Base-by-base conservation (phyloP, 2,329 filamentous ascomycete species). In the Bipolaris cookei region DNA sequence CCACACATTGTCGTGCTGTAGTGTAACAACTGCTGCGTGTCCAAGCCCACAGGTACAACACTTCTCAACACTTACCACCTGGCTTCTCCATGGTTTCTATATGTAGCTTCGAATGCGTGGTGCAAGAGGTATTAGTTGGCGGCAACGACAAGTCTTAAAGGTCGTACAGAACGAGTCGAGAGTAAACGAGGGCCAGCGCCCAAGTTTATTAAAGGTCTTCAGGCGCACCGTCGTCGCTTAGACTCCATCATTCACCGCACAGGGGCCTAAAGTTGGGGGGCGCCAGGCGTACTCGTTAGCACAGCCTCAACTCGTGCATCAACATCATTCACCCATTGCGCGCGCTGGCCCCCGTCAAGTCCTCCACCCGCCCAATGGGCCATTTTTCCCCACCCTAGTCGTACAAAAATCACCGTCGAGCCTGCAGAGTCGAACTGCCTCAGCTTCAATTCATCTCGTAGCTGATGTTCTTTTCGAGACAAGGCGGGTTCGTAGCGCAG, bases 21-120 rank as follows among this genome's bases (percentile, higher is more conserved):
- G 10, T 30, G 1, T 23, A 20, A 34, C 28, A 13, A n/a, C 28
- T 18, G 23, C 28, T 23, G 7, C 25, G 28, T n/a, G 25, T 35
- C 5, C 28, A 49, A 42, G 43, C 25, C 43, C 48, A 39, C 42
- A 14, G 18, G 18, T 4, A 20, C 14, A 38, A 16, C 37, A 1
- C n/a, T 4, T 38, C n/a, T 30, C 28, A 30, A 30, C n/a, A 68
- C 72, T 69, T 44, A 75, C 73, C 72, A 56, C 68, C 66, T 71
- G 70, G 67, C 58, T 75, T 75, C 67, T 74, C 73, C 73, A 75
- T 75, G 62, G 35, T 65, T 63, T 49, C 21, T 21, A 14, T 52
- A 18, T 49, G 21, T 21, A 30, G 20, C 46, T 7, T 13, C 30
- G 35, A 48, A 34, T 28, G 37, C 7, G 28, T 30, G 8, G 23